Conservation (phyloP, 73 alveolate species). For the Symbiodinium natans region DNA sequence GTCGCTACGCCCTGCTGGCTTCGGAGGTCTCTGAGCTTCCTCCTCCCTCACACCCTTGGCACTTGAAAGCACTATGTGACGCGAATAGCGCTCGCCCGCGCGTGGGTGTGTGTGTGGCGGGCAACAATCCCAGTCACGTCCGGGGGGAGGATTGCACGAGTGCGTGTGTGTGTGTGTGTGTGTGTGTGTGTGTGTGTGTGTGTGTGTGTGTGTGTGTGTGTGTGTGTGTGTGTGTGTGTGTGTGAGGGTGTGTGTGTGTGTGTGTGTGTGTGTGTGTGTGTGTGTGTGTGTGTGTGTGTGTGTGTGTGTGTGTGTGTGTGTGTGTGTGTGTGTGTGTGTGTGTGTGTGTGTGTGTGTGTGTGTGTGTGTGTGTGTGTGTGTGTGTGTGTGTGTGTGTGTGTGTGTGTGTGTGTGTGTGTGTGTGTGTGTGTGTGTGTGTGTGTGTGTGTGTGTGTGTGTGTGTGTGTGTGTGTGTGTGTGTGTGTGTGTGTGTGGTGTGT, state of each 20-base stretch:
- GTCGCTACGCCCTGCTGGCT: too few relatives aligned
- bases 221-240: background rate
- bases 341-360: constrained; percentile 17
- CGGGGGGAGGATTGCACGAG: too few relatives aligned
- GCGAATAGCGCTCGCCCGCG: too few relatives aligned
- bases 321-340: constrained; percentile 23
- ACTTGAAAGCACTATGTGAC: too few relatives aligned
- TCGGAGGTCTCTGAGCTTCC: too few relatives aligned
- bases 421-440: background rate
- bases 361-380: constrained; percentile 18
- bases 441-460: background rate
- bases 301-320: constrained; percentile 17
- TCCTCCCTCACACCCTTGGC: too few relatives aligned
- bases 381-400: constrained; percentile 12
- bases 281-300: constrained; percentile 18
- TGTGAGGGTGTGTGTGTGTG: too few relatives aligned
- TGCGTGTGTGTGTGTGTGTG: background rate
- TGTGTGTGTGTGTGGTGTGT: too few relatives aligned
- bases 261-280: constrained; percentile 12
- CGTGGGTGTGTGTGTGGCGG: too few relatives aligned
- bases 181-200: background rate
- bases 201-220: background rate
- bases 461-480: too few relatives aligned
- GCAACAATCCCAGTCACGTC: background rate
- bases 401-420: constrained; percentile 12